These are phyloP conservation scores for Babesia caballi DNA, from an alignment of 169 alveolate species.

Conservation along the genomic window DNA sequence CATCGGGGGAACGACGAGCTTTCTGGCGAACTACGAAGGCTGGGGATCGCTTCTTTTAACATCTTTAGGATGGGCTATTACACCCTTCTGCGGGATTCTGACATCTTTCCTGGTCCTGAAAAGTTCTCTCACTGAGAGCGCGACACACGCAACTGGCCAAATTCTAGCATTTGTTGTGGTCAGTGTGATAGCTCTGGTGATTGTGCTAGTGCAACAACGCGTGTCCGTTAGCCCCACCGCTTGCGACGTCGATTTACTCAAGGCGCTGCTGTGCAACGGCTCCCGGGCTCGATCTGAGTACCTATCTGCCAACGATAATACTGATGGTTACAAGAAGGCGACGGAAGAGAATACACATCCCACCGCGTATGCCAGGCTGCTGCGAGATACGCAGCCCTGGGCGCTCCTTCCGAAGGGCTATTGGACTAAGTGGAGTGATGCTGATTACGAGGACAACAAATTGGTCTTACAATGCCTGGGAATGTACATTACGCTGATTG, in stretches of 20 bases:
- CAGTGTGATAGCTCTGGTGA: not conserved
- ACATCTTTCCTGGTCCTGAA: not conserved
- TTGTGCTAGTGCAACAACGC: not conserved
- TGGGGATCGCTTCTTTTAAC: not conserved
- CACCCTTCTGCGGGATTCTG: constrained; percentile 23
- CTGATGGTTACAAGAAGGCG: not conserved
- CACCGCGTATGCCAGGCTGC: not conserved
- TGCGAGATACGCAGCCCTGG: constrained; percentile 18
- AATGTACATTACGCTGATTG: not conserved
- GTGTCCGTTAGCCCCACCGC: not conserved
- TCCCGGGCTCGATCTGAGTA: not conserved
- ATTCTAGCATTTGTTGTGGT: not conserved
- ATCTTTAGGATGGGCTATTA: constrained; percentile 8
- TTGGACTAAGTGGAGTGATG: constrained; percentile 7
- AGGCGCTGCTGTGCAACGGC: not conserved
- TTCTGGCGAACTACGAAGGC: not conserved
- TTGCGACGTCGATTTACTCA: not conserved
- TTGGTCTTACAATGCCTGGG: not conserved
- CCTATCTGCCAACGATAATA: not conserved
- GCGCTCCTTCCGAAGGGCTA: not conserved
- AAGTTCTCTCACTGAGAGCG: not conserved
- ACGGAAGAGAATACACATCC: not conserved
- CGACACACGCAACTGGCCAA: not conserved
- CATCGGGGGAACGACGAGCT: not conserved
- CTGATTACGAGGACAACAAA: not conserved